Evolutionary conservation across 805 yeast species (phyloP).

Genomic region (Grigorovia jiainica): DNA sequence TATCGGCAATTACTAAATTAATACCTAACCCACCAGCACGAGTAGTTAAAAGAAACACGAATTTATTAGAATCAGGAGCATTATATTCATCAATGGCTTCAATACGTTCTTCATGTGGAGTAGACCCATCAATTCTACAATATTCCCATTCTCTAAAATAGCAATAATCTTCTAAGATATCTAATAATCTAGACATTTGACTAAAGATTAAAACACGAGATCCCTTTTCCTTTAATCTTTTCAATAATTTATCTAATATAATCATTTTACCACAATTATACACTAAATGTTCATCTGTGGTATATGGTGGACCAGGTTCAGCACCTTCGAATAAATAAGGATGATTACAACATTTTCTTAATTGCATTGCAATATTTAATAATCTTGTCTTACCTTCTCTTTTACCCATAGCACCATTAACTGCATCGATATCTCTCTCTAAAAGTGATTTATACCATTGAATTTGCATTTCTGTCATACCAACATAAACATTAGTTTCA

Average conservation of each 20-base stretch:
- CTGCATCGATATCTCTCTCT: conserved; percentile 93
- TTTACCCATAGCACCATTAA: conserved; percentile 91
- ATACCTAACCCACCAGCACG: conserved; percentile 97
- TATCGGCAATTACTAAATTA: conserved; percentile 84
- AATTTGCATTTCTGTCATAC: conserved; percentile 92
- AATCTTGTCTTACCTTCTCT: conserved; percentile 87
- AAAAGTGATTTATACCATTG: conserved; percentile 83
- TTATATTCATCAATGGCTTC: conserved; percentile 89
- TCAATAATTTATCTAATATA: conserved; percentile 72
- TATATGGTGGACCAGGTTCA: conserved; percentile 95
- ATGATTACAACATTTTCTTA: conserved; percentile 92
- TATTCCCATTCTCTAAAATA: conserved; percentile 72
- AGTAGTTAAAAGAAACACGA: conserved; percentile 78
- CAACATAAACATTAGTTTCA: conserved; percentile 81
- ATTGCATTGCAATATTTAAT: conserved; percentile 90
- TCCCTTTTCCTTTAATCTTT: conserved; percentile 62
- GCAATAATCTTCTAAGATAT: conserved; percentile 88
- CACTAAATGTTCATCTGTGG: conserved; percentile 91
- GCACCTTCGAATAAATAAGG: conserved; percentile 96
- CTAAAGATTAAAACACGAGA: conserved; percentile 86
- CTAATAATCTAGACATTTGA: conserved; percentile 86
- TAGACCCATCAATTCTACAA: conserved; percentile 89
- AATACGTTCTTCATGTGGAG: conserved; percentile 86
- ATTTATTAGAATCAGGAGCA: conserved; percentile 68
- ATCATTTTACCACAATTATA: conserved; percentile 84